Evolutionary conservation across 768 basidiomycete species (phyloP).

Genomic region (Naganishia randhawae): DNA sequence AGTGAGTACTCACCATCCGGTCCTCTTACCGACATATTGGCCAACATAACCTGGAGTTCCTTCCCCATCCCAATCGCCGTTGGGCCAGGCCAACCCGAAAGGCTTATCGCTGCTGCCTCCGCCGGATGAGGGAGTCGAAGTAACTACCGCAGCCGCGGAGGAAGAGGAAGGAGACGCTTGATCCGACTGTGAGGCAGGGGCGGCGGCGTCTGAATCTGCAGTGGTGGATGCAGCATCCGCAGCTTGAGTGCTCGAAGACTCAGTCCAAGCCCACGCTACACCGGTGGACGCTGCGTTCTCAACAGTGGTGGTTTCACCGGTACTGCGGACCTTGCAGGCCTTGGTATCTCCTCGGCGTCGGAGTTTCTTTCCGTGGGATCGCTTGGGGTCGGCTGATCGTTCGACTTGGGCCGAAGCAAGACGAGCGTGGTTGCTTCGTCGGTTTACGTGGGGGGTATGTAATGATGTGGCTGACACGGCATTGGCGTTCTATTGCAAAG

Average conservation of each 20-base stretch:
- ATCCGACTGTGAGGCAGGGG: neutral
- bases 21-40: slow-evolving; percentile 56
- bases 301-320: neutral
- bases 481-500: neutral
- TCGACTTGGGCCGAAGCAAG: slow-evolving; percentile 6
- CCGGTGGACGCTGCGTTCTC: slow-evolving; percentile 24
- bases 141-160: neutral
- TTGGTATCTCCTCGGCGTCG: slow-evolving; percentile 8
- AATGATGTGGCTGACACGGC: neutral
- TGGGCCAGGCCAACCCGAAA: slow-evolving; percentile 67
- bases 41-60: slow-evolving; percentile 52
- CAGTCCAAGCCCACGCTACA: slow-evolving; percentile 24
- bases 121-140: slow-evolving; percentile 17
- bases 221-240: slow-evolving; percentile 24
- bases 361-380: slow-evolving; percentile 8
- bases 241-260: neutral
- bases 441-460: neutral
- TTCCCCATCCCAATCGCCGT: slow-evolving; percentile 54
- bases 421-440: slow-evolving; percentile 18
- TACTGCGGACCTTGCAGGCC: slow-evolving; percentile 8
- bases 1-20: slow-evolving; percentile 39
- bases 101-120: slow-evolving; percentile 52
- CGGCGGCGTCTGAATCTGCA: slow-evolving; percentile 17
- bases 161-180: slow-evolving; percentile 7
- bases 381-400: neutral